These are phyloP conservation scores for Fabrea salina DNA, from an alignment of 169 alveolate species.

Conservation along the genomic window DNA sequence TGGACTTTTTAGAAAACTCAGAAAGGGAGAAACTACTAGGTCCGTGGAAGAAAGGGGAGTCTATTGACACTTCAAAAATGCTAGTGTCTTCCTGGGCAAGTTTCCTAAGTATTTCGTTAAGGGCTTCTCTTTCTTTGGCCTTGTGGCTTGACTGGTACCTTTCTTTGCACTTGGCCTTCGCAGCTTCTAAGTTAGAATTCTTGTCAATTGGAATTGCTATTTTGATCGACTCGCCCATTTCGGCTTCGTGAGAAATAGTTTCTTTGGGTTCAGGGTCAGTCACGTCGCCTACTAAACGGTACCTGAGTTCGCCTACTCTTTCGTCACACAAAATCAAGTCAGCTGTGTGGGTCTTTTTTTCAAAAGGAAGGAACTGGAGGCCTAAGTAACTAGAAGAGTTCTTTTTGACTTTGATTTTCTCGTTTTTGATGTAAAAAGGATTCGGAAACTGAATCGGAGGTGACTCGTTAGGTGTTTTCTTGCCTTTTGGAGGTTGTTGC, in stretches of 20 bases:
- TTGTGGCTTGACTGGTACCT: neutral
- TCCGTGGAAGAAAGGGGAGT: conserved; percentile 23
- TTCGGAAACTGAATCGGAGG: conserved; percentile 47
- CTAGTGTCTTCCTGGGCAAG: neutral
- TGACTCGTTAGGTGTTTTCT: neutral
- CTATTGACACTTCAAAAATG: neutral
- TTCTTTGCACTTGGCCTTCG: conserved; percentile 14
- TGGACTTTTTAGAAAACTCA: neutral
- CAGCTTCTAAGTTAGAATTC: neutral
- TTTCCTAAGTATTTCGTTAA: neutral
- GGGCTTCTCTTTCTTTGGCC: conserved; percentile 4
- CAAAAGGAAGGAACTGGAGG: conserved; percentile 78
- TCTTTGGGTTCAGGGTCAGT: conserved; percentile 74
- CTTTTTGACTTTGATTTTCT: conserved; percentile 56
- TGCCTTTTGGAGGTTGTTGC: neutral
- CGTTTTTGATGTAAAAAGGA: conserved; percentile 66
- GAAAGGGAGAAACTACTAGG: neutral
- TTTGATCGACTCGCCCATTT: conserved; percentile 2
- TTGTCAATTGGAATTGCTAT: neutral
- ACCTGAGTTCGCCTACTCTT: conserved; percentile 88
- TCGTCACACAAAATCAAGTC: conserved; percentile 82
- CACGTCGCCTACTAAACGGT: conserved; percentile 83
- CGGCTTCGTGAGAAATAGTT: neutral
- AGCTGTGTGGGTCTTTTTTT: conserved; percentile 76
- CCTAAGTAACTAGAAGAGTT: conserved; percentile 50